Base-by-base conservation (phyloP, 495 filamentous ascomycete genomes). In the Tuber borchii region DNA sequence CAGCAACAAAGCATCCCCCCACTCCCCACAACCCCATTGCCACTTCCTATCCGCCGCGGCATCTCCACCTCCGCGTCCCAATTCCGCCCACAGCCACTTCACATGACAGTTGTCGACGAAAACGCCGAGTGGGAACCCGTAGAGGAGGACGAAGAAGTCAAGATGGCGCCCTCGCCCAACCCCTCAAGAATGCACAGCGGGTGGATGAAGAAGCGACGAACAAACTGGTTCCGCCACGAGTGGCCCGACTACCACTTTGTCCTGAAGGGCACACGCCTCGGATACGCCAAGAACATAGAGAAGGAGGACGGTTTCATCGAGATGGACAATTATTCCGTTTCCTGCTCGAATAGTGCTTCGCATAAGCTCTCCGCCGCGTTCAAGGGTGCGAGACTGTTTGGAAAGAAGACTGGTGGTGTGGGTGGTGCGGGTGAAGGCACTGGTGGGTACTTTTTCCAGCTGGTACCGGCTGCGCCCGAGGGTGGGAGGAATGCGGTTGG, bases 121-220 rank as follows among this genome's bases (percentile, higher is more conserved):
- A 77, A 78, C 51, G 82, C 78, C 61, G 75, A 76, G 51, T 83
- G 82, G 82, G 81, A 83, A 44, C 68, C 74, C 48, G 65, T 82
- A 48, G 80, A 82, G 22, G 86, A 87, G 74, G 82, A 79, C 76
- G 82, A 86, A 45, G 84, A 79, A n/a, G 73, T 75, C 14, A 82
- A 82, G 76, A 82, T 82, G 70, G 80, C 83, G 20, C 84, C 85
- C 75, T 84, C 85, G 17, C 84, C 86, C 17, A 77, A 80, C 12
- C 78, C 78, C n/a, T 76, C 74, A 69, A 82, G 92, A 39, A 90
- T 87, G 22, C 91, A 94, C 83, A 88, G 89, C 61, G 95, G 95
- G 1, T 93, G 89, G 83, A 97, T 99, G 90, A 94, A 93, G 87
- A 97, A 98, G 87, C 92, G 95, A 75, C 94, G 94, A 85, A 93